Conservation (phyloP, 225 moss, liverwort and hornwort species). For the Anthoceros angustus region DNA sequence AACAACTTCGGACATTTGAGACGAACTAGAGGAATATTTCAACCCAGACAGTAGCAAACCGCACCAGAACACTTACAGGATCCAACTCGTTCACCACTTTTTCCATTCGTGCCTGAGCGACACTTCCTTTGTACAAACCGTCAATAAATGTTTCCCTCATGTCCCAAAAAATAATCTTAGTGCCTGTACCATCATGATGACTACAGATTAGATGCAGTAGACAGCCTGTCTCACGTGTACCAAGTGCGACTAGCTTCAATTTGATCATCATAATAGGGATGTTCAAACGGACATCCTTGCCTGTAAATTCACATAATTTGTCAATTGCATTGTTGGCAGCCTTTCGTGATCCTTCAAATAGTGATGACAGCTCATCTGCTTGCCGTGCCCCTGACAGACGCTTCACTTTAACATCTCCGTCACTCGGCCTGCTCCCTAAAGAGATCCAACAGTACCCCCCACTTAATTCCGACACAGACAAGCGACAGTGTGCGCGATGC, state of each 20-base stretch:
- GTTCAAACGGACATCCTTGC: constrained; percentile 9
- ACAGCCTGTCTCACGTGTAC: no score
- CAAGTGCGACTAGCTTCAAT: no score
- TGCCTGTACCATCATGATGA: constrained; percentile 22
- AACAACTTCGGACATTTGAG: no score
- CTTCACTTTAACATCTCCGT: constrained; percentile 33
- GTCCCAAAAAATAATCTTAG: constrained; percentile 90
- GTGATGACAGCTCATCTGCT: constrained; percentile 52
- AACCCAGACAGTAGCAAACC: constrained; percentile 4
- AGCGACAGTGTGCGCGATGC: no score
- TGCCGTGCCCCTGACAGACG: constrained; percentile 36
- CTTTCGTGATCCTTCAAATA: constrained; percentile 83
- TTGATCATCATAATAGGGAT: no score
- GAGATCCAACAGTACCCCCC: not conserved
- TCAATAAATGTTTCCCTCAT: constrained; percentile 65
- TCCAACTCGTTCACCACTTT: constrained; percentile 71
- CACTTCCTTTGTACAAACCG: constrained; percentile 79
- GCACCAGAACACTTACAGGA: constrained; percentile 34
- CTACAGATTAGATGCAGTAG: no score
- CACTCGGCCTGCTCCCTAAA: constrained; percentile 35
- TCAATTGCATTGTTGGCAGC: constrained; percentile 51
- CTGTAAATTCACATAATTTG: constrained; percentile 84
- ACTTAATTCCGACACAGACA: not conserved
- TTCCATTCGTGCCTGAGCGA: constrained; percentile 77
- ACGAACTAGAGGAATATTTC: not conserved